Evolutionary conservation across 257 asterid genomes (phyloP), one percentile per base, ranked within the genome.

Genomic region (Plantago elongata): DNA sequence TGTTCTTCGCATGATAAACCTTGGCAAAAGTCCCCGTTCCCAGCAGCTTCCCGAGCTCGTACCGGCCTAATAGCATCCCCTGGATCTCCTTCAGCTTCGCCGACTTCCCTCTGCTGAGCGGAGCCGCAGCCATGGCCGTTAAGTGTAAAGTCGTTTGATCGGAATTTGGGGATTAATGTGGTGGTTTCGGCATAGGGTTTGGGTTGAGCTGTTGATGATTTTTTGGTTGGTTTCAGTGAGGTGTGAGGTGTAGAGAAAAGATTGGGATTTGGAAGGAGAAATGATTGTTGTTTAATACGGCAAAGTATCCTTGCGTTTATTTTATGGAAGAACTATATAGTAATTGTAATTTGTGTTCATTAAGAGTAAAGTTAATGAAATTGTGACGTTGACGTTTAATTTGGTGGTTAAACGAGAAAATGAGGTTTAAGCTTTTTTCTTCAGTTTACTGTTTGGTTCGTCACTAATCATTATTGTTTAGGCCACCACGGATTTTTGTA

Each of bases 1-100:
- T 63, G 68, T 83, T 83, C 37, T 72, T 71, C 22, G 89, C 89
- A 5, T 70, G 80, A 67, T 83, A 77, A 45, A 83, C 89, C 71
- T 83, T 83, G 4, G 89, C 89, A 47, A 83, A 83, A 3, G 86
- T 79, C n/a, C 89, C 89, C 9, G 80, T 83, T 9, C 89, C 89
- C n/a, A 57, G 62, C 29, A 57, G 62, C 40, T 57, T 57, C 11
- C 62, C 62, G 27, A 57, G 45, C 38, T 57, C 62, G 30, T 57
- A 57, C 0, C 62, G 62, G 34, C 45, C 45, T n/a, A 57, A 15
- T 17, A 57, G 29, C 3, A 57, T 22, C 0, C 22, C 22, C 17
- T 57, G 16, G 22, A 57, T 57, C 17, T 57, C 61, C 13, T 57
- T 57, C 16, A 29, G 61, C 34, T 57, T 57, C 0, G 59, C 12